Conservation (phyloP, 164 flowering plant species). For the Malania oleifera region DNA sequence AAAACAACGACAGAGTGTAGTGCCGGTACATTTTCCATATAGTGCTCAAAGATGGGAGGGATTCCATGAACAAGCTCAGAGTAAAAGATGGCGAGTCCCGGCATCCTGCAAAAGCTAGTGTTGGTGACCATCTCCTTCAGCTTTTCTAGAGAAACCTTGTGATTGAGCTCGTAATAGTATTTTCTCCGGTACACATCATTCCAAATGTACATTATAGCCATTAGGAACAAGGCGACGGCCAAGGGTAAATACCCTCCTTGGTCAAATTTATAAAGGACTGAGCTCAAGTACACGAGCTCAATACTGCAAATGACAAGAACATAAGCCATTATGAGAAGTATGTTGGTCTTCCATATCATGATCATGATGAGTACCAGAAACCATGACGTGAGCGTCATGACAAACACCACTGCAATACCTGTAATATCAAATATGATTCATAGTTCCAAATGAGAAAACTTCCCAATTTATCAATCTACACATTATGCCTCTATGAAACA, state of each 20-base stretch:
- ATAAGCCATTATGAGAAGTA: too few relatives aligned
- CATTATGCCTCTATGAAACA: too few relatives aligned
- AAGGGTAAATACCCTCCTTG: neutral
- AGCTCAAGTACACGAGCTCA: neutral
- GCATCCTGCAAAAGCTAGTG: neutral
- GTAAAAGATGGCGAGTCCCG: neutral
- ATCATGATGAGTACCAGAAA: too few relatives aligned
- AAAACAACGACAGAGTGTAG: slow-evolving; percentile 27
- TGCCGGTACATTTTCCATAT: slow-evolving; percentile 28
- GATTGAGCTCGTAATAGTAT: neutral
- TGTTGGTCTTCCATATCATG: too few relatives aligned
- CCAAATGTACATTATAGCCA: neutral
- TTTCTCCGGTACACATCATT: neutral
- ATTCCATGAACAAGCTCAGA: neutral
- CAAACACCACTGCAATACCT: neutral
- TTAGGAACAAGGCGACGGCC: neutral
- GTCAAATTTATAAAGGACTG: neutral
- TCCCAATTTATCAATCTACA: too few relatives aligned
- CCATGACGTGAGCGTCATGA: neutral
- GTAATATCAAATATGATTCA: too few relatives aligned
- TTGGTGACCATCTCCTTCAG: neutral
- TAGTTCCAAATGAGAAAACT: too few relatives aligned
- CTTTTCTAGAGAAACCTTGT: neutral
- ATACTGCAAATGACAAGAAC: neutral
- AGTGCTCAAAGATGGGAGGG: neutral